Base-by-base conservation (phyloP, 495 filamentous ascomycete species). In the Penicillium daleae region DNA sequence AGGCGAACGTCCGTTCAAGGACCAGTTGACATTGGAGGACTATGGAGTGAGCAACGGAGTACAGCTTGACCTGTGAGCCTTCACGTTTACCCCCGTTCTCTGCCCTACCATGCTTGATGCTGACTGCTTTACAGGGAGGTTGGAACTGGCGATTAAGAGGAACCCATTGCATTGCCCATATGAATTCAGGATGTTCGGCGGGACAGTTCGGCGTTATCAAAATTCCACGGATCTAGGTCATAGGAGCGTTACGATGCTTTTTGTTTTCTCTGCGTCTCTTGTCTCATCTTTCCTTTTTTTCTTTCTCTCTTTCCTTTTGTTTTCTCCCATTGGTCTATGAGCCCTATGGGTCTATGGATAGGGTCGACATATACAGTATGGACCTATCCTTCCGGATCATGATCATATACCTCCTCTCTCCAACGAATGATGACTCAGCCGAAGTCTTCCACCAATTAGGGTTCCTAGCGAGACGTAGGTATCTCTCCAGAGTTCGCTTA, bases 11-110 rank as follows among this genome's bases (percentile, higher is more conserved):
- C 93, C 93, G 21, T 96, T 97, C 72, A 96, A 96, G 80, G 93
- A 97, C 70, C 82, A 87, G 56, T 82, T 97, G 55, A 93, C 87
- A 32, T 75, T 96, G 65, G 90, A 87, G 67, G 93, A 97, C 79
- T 97, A 97, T 80, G 91, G 91, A 40, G 85, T 97, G 66, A 89
- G 88, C 73, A 92, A 90, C 76, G 92, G 92, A 46, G 91, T 94
- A 66, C 92, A 96, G 77, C 74, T 97, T 71, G 92, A 97, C 78
- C 78, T 97, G 79, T 80, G 78, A 80, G 81, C 66, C 46, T 62
- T 65, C 63, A 56, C 49, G 12, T 55, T 57, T 59, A 32, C 58
- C 52, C 52, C n/a, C 49, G 17, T 29, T 13, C 7, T 8, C n/a
- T 49, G 0, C 8, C 22, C 8, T 19, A 52, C 0, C 15, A 39